Evolutionary conservation across 768 basidiomycete species (phyloP).

Genomic region (Boletales sp.): DNA sequence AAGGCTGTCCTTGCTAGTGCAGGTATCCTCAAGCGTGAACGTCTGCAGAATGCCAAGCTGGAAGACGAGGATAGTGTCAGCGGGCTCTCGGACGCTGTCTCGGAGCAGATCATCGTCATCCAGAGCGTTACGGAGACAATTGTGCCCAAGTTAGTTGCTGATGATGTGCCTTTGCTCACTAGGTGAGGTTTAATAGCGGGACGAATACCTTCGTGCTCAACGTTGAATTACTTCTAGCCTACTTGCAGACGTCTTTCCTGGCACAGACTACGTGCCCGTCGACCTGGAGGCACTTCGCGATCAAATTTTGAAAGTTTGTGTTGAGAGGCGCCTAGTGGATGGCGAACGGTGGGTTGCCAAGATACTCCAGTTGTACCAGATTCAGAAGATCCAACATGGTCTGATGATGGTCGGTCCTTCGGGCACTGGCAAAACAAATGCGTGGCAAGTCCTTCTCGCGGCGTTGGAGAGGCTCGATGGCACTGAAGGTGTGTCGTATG

Average conservation of each 20-base stretch:
- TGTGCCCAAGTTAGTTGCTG: conserved; percentile 95
- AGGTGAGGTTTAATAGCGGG: conserved; percentile 49
- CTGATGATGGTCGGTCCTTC: conserved; percentile 99
- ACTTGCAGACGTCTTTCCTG: conserved; percentile 96
- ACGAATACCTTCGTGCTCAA: neutral
- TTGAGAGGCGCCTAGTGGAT: conserved; percentile 77
- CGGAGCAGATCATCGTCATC: conserved; percentile 95
- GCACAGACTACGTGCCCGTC: conserved; percentile 86
- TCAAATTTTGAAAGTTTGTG: conserved; percentile 83
- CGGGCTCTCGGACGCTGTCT: conserved; percentile 65
- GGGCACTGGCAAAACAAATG: conserved; percentile 94
- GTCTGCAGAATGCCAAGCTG: conserved; percentile 49
- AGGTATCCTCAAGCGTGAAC: conserved; percentile 94
- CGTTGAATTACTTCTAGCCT: conserved; percentile 46
- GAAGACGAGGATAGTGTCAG: conserved; percentile 42
- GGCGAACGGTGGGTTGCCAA: conserved; percentile 93
- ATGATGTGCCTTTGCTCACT: conserved; percentile 91
- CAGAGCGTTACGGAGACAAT: conserved; percentile 99
- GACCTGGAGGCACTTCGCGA: conserved; percentile 83
- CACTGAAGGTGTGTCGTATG: conserved; percentile 88
- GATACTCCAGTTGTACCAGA: conserved; percentile 96
- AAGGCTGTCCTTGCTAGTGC: conserved; percentile 97
- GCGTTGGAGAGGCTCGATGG: conserved; percentile 92
- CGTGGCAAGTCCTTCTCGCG: conserved; percentile 90
- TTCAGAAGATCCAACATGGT: conserved; percentile 99